These are phyloP conservation scores for Heliamphora exappendiculata DNA, from an alignment of 148 eudicot genomes.

Conservation along the genomic window DNA sequence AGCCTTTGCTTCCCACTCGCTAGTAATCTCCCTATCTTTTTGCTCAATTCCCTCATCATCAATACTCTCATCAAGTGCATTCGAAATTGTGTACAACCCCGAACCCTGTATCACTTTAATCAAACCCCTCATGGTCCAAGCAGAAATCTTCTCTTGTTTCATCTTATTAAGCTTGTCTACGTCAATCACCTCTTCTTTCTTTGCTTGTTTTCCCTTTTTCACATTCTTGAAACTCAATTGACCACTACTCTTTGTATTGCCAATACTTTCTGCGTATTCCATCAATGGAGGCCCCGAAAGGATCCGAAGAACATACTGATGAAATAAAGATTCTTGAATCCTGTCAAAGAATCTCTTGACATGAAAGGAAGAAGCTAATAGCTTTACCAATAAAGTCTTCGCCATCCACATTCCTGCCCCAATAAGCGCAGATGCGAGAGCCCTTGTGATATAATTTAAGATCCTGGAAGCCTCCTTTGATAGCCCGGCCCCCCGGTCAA, in stretches of 20 bases:
- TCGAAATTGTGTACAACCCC: slow-evolving; percentile 57
- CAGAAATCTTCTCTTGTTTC: slow-evolving; percentile 64
- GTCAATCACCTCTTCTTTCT: slow-evolving; percentile 58
- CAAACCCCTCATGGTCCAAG: slow-evolving; percentile 85
- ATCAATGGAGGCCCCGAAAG: slow-evolving; percentile 57
- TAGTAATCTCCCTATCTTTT: slow-evolving; percentile 47
- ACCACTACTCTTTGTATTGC: slow-evolving; percentile 27
- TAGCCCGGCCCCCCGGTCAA: slow-evolving; percentile 44
- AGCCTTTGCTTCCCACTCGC: slow-evolving; percentile 68
- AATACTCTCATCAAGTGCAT: slow-evolving; percentile 32
- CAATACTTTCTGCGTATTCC: slow-evolving; percentile 24
- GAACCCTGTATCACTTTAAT: slow-evolving; percentile 50
- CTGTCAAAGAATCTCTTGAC: slow-evolving; percentile 77
- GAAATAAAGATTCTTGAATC: slow-evolving; percentile 71
- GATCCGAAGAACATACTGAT: slow-evolving; percentile 78
- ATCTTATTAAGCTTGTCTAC: slow-evolving; percentile 72
- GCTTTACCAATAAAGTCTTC: slow-evolving; percentile 60
- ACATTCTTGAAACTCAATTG: slow-evolving; percentile 40
- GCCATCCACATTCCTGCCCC: slow-evolving; percentile 74
- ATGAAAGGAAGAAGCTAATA: slow-evolving; percentile 66
- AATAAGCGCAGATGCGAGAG: slow-evolving; percentile 51
- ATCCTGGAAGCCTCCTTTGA: slow-evolving; percentile 32
- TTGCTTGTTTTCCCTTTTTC: slow-evolving; percentile 29
- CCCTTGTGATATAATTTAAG: slow-evolving; percentile 58
- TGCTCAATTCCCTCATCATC: slow-evolving; percentile 45